phyloP scores from a whole-genome alignment of 345 rosid species.

The Populus pruinosa region DNA sequence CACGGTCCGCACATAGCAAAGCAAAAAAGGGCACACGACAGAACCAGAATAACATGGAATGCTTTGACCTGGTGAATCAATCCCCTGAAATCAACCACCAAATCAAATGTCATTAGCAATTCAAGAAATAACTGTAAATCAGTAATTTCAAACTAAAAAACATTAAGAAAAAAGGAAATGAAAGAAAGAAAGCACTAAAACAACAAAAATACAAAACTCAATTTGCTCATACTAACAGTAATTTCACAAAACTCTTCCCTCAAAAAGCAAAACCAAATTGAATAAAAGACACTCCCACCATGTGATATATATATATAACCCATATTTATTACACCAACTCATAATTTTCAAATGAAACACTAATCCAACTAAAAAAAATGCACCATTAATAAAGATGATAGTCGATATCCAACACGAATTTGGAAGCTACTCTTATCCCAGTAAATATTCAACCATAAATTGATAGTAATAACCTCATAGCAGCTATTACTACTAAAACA shows the following conservation, averaged over 20 bases:
- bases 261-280: too few species aligned
- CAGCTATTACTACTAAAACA: not conserved
- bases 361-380: not conserved
- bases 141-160: not conserved
- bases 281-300: too few species aligned
- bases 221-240: not conserved
- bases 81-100: constrained; percentile 47
- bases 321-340: not conserved
- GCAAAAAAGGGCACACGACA: constrained; percentile 50
- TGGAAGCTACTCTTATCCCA: not conserved
- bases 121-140: not conserved
- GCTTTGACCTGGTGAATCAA: constrained; percentile 36
- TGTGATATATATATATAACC: not conserved
- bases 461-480: not conserved
- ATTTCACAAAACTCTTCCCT: not conserved
- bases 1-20: constrained; percentile 38
- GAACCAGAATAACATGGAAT: constrained; percentile 42
- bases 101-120: constrained; percentile 3
- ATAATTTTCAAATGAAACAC: not conserved
- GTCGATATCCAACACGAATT: not conserved
- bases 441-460: not conserved
- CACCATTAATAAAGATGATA: not conserved
- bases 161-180: not conserved
- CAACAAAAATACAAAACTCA: not conserved
- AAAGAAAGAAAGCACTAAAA: not conserved